These are phyloP conservation scores for Notholithocarpus densiflorus DNA, from an alignment of 306 rosid species.

Conservation along the genomic window DNA sequence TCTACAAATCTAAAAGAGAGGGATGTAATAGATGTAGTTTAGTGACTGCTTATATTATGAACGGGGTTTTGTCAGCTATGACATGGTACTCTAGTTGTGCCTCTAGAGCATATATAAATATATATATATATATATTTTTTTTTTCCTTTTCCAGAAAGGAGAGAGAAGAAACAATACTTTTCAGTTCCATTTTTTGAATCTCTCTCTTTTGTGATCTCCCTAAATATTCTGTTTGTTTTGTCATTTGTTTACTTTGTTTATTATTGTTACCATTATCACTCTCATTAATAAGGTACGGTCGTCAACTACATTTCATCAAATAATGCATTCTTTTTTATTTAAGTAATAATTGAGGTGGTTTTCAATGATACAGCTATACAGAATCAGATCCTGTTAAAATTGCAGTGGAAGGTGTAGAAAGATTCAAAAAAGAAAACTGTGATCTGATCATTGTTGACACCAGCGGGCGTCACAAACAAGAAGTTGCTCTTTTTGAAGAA, in stretches of 20 bases:
- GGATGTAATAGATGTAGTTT: too few species aligned
- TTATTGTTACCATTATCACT: not conserved
- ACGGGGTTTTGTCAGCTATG: too few species aligned
- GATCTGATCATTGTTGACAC: constrained; percentile 90
- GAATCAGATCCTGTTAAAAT: constrained; percentile 83
- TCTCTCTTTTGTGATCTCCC: too few species aligned
- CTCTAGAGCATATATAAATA: too few species aligned
- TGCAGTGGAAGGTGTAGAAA: constrained; percentile 80
- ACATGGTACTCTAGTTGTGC: too few species aligned
- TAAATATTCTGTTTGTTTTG: not conserved
- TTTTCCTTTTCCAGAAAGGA: too few species aligned
- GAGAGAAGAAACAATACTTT: too few species aligned
- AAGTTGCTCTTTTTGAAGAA: constrained; percentile 88
- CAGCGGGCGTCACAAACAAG: constrained; percentile 87
- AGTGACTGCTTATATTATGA: too few species aligned
- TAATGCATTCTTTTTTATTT: constrained; percentile 3
- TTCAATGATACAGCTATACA: constrained; percentile 48
- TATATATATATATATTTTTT: too few species aligned
- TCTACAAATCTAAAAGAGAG: too few species aligned
- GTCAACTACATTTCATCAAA: not conserved
- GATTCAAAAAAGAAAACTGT: constrained; percentile 72
- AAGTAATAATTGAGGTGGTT: constrained; percentile 14
- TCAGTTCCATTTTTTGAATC: too few species aligned
- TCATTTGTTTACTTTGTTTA: not conserved
- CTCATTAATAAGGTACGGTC: not conserved